phyloP scores from a whole-genome alignment of 129 eudicot species.

The Heracleum sosnowskyi region DNA sequence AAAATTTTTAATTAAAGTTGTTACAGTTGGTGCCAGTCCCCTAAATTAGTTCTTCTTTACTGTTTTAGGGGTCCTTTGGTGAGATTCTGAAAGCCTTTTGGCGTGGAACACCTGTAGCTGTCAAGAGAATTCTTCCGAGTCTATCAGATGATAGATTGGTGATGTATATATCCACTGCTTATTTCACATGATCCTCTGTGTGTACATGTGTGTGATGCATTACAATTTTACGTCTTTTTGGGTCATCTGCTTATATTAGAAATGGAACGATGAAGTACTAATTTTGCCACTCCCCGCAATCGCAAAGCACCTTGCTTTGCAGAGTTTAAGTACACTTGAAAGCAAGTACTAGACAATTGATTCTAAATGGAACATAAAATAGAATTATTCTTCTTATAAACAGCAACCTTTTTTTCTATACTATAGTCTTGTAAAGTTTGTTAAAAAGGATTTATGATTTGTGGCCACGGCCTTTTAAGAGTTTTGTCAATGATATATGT shows the following conservation, averaged over 20 bases:
- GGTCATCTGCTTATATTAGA: not conserved
- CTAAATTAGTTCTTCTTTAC: not conserved
- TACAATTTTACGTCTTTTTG: not conserved
- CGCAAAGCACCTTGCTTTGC: not conserved
- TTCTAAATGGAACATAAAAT: not conserved
- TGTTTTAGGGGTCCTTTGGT: constrained; percentile 80
- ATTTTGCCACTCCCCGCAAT: not conserved
- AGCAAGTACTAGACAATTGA: not conserved
- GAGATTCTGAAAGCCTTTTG: constrained; percentile 88
- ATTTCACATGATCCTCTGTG: not conserved
- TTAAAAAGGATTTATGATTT: not conserved
- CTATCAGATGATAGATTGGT: constrained; percentile 92
- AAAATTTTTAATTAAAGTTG: not conserved
- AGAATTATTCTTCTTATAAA: not conserved
- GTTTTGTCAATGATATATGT: not conserved
- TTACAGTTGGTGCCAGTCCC: not conserved
- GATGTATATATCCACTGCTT: constrained; percentile 34
- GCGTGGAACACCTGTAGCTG: constrained; percentile 99
- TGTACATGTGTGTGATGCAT: constrained; percentile 11
- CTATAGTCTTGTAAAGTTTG: not conserved
- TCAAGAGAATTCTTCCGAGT: constrained; percentile 91
- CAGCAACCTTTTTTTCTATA: not conserved
- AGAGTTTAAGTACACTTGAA: not conserved
- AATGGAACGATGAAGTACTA: not conserved
- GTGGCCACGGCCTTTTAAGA: not conserved